A percentile compares a stretch with the other conserved stretches of the same genome.
These are phyloP conservation scores for Lodderomyces theae DNA, from an alignment of 1,139 yeast species.

Conservation along the genomic window DNA sequence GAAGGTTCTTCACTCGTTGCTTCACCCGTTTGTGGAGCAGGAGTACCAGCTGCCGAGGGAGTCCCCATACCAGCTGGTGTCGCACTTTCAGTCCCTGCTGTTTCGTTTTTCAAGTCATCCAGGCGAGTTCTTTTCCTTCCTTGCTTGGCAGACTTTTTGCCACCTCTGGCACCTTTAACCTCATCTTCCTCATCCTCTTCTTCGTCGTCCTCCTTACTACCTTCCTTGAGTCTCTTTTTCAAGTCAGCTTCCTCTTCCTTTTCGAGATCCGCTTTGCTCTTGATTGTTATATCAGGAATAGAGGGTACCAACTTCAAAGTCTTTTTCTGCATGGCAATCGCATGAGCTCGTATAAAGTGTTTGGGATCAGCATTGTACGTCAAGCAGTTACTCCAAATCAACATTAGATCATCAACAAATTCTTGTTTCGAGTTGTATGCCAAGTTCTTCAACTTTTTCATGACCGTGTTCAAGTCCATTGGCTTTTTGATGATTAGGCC, in stretches of 20 bases:
- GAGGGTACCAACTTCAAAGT: conserved; percentile 72
- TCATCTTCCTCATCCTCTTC: conserved; percentile 40
- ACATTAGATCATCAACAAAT: conserved; percentile 88
- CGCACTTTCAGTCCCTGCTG: conserved; percentile 6
- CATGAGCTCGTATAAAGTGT: conserved; percentile 88
- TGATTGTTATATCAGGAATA: conserved; percentile 82
- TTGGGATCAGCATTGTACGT: conserved; percentile 94
- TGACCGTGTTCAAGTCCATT: conserved; percentile 93
- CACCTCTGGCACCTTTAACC: conserved; percentile 33
- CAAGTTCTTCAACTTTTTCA: conserved; percentile 79
- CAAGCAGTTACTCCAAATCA: conserved; percentile 93
- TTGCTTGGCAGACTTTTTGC: conserved; percentile 40
- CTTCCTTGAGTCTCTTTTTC: conserved; percentile 14
- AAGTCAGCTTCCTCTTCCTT: conserved; percentile 53
- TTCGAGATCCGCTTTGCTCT: conserved; percentile 83
- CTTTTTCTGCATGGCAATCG: conserved; percentile 93
- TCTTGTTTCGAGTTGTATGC: conserved; percentile 82
- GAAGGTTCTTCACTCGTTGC: background rate
- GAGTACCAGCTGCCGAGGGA: conserved; percentile 10
- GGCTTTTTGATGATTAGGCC: conserved; percentile 87
- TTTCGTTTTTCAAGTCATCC: conserved; percentile 32
- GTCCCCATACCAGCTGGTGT: conserved; percentile 7
- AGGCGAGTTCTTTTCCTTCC: conserved; percentile 44
- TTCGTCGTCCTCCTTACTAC: conserved; percentile 34
- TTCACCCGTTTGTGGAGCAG: background rate